These are phyloP conservation scores for Kluyveromyces wickerhamii DNA, from an alignment of 805 yeast species.

Conservation along the genomic window DNA sequence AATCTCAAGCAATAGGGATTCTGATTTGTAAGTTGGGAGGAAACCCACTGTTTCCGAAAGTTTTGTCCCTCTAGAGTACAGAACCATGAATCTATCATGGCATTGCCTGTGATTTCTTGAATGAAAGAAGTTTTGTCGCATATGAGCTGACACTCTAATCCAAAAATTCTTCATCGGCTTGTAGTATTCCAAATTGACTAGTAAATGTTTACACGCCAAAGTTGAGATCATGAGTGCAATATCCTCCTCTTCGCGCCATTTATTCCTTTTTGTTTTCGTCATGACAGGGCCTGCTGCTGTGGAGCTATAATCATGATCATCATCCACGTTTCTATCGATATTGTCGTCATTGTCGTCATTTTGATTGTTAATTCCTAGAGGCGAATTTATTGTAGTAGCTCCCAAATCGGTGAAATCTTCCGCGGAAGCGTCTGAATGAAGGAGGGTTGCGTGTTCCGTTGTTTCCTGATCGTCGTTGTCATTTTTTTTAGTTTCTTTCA, in stretches of 20 bases:
- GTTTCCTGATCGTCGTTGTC: too few relatives aligned
- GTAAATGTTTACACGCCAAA: conserved; percentile 14
- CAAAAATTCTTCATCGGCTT: conserved; percentile 26
- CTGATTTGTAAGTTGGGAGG: background rate
- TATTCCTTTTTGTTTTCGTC: conserved; percentile 12
- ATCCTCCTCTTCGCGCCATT: conserved; percentile 21
- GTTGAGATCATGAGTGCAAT: conserved; percentile 16
- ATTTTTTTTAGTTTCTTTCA: too few relatives aligned
- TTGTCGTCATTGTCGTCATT: too few relatives aligned
- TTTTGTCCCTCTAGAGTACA: conserved; percentile 14
- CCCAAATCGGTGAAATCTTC: too few relatives aligned
- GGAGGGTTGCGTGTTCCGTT: too few relatives aligned
- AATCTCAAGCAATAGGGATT: conserved; percentile 12
- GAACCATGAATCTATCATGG: conserved; percentile 22
- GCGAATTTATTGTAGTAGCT: too few relatives aligned
- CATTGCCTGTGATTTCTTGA: conserved; percentile 22
- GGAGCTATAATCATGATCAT: too few relatives aligned
- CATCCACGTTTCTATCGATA: too few relatives aligned
- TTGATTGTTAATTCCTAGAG: too few relatives aligned
- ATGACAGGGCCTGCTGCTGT: too few relatives aligned
- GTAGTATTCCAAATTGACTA: conserved; percentile 20
- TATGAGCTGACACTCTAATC: conserved; percentile 16
- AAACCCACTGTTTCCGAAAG: conserved; percentile 7
- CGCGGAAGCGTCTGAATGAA: too few relatives aligned
- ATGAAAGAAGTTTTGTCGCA: conserved; percentile 11